Evolutionary conservation across 768 basidiomycete species (phyloP).

Genomic region (Agrocybe praecox): DNA sequence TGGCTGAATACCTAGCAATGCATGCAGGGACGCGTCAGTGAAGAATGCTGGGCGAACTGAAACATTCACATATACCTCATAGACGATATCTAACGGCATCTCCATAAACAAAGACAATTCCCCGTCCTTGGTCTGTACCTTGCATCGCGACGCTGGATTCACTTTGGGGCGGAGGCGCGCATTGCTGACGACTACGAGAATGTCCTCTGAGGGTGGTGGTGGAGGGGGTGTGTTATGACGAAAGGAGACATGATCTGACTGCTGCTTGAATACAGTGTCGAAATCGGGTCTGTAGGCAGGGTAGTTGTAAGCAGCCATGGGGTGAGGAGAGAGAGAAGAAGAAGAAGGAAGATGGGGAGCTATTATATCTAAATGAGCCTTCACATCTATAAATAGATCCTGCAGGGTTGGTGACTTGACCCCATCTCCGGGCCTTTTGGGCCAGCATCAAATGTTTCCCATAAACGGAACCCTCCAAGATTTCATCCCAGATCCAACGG

Average conservation of each 20-base stretch:
- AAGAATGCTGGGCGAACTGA: too few relatives aligned
- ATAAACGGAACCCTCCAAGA: too few relatives aligned
- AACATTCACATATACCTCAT: not conserved
- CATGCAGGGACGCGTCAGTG: not conserved
- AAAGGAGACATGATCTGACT: too few relatives aligned
- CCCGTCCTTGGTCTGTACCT: not conserved
- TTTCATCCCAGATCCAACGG: too few relatives aligned
- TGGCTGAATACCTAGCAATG: slow-evolving; percentile 41
- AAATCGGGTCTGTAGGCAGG: not conserved
- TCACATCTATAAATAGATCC: not conserved
- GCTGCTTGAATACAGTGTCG: not conserved
- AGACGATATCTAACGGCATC: not conserved
- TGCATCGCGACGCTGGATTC: not conserved
- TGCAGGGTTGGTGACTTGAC: not conserved
- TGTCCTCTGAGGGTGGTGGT: too few relatives aligned
- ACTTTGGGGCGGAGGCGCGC: not conserved
- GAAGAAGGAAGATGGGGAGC: not conserved
- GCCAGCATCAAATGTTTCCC: too few relatives aligned
- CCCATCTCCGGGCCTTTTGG: not conserved
- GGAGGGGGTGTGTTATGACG: too few relatives aligned
- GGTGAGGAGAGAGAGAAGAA: not conserved
- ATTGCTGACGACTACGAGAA: not conserved
- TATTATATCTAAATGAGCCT: not conserved
- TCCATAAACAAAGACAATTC: not conserved
- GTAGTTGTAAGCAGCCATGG: not conserved